Conservation (phyloP, 2,329 filamentous ascomycete species). For the Rhinocladiella mackenziei region DNA sequence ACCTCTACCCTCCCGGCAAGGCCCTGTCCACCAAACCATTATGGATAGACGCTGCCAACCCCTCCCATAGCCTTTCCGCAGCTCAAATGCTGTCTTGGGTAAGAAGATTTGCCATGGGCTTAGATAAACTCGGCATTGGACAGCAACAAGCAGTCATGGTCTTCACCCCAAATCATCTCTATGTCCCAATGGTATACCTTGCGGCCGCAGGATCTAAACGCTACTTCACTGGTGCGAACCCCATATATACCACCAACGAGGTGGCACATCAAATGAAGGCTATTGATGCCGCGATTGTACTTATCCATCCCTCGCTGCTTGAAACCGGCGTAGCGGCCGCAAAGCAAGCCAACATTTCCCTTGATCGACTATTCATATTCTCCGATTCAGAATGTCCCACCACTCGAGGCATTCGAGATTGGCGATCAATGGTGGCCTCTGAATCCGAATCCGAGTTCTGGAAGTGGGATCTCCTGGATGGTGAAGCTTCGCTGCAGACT, state of each 20-base stretch:
- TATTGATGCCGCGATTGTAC: slow-evolving; percentile 48
- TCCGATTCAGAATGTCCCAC: slow-evolving; percentile 41
- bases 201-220: slow-evolving; percentile 46
- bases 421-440: slow-evolving; percentile 45
- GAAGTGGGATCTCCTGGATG: slow-evolving; percentile 34
- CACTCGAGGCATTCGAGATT: slow-evolving; percentile 30
- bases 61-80: slow-evolving; percentile 59
- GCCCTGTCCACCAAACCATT: slow-evolving; percentile 34
- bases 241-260: slow-evolving; percentile 50
- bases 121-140: slow-evolving; percentile 57
- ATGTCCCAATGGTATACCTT: slow-evolving; percentile 52
- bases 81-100: slow-evolving; percentile 59
- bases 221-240: slow-evolving; percentile 55
- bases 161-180: slow-evolving; percentile 65
- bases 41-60: slow-evolving; percentile 60
- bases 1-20: slow-evolving; percentile 43
- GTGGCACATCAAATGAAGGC: slow-evolving; percentile 51
- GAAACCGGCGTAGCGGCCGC: slow-evolving; percentile 40
- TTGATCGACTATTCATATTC: slow-evolving; percentile 28
- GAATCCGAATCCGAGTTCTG: slow-evolving; percentile 35
- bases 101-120: slow-evolving; percentile 65
- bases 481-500: slow-evolving; percentile 39
- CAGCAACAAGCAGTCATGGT: slow-evolving; percentile 64
- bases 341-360: slow-evolving; percentile 26
- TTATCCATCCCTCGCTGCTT: slow-evolving; percentile 49